Base-by-base conservation (phyloP, 371 early-diverging fungal species). In the Mucor velutinosus region DNA sequence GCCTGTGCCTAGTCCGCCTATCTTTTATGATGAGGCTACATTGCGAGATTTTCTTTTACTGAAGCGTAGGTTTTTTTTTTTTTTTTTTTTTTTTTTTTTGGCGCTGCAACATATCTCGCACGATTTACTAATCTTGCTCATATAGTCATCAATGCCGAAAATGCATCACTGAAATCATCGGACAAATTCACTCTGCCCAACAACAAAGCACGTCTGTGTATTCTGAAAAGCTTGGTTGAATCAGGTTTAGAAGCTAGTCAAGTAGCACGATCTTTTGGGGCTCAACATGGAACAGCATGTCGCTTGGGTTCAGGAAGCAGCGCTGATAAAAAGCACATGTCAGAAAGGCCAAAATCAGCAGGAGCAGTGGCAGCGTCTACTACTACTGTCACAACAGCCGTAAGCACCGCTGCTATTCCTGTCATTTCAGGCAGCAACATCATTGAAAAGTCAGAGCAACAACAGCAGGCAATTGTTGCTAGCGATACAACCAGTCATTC, bases 71-170 rank as follows among this genome's bases (percentile, higher is more conserved):
- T 53, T 29, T 55, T 8, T n/a, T n/a, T n/a, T n/a, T n/a, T n/a
- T n/a, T n/a, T n/a, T n/a, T n/a, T n/a, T n/a, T n/a, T n/a, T n/a
- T n/a, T n/a, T n/a, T n/a, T n/a, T n/a, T n/a, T n/a, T n/a, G n/a
- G n/a, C n/a, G n/a, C n/a, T n/a, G n/a, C 37, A 37, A 14, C 14
- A 49, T 4, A 49, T 49, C 21, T 7, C 2, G 11, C 1, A 7
- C 14, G 4, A 10, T n/a, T 19, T 15, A 25, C 4, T 49, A 12
- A 19, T 19, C 49, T 12, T 37, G 0, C 30, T 30, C 32, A 32
- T 21, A 29, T 65, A 45, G 91, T 90, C 67, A 83, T 93, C 8
- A 93, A 91, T 67, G 94, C 86, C 12, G 92, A 93, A 68, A 88
- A 90, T 65, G 87, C 91, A 1, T 88, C 92, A 0, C 83, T 89